Base-by-base conservation (phyloP, 2,329 filamentous ascomycete species). In the Microdochium trichocladiopsis region DNA sequence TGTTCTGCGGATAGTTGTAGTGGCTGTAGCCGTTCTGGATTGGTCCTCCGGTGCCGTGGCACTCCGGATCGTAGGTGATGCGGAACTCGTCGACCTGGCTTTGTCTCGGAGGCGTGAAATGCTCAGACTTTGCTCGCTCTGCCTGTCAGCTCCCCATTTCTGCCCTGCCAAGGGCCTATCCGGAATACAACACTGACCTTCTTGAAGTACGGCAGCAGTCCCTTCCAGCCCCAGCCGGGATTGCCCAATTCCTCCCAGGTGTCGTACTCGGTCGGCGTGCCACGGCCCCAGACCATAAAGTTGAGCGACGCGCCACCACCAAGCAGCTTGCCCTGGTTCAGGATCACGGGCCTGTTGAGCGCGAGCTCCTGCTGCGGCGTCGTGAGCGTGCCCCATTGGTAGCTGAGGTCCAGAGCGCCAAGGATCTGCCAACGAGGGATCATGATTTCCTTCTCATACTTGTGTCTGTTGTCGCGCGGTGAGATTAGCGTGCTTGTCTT, bases 131-230 rank as follows among this genome's bases (percentile, higher is more conserved):
- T 61, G 58, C 24, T 64, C 63, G 16, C 61, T 53, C 25, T 52
- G 41, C 16, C 21, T 52, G 21, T 47, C 50, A 11, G 22, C 56
- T 9, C 53, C 57, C 47, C 9, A 66, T 64, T 2, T 65, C n/a
- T n/a, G n/a, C n/a, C n/a, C n/a, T n/a, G n/a, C n/a, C n/a, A n/a
- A n/a, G n/a, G n/a, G n/a, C n/a, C n/a, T n/a, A n/a, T 66, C 1
- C 61, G 67, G 43, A 69, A 66, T 9, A 55, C 54, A 21, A 61
- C 49, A 48, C 61, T 63, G 11, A 71, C 67, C 50, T 64, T 68
- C 54, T 70, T 73, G 57, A 75, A 73, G 55, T 79, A 79, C 2
- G 64, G 60, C 12, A 60, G 53, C 1, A 68, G 52, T 9, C 43
- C 57, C 1, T 61, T 52, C 62, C 63, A 70, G n/a, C 62, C 62